Base-by-base conservation (phyloP, 495 filamentous ascomycete species). In the Xylaria intraflava region DNA sequence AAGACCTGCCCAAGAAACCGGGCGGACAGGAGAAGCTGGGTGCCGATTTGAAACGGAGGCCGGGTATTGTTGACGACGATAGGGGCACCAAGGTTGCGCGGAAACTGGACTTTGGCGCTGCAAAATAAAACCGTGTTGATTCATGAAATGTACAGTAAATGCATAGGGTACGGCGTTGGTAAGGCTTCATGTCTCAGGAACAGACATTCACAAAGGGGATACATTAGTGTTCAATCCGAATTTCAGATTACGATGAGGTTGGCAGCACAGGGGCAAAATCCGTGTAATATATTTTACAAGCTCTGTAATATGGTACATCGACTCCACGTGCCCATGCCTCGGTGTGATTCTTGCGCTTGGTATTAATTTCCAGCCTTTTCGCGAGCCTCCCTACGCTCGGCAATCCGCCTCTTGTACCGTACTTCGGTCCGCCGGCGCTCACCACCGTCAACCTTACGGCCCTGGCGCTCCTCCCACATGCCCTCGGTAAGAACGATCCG, bases 401-500 rank as follows among this genome's bases (percentile, higher is more conserved):
- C 72, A n/a, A 76, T 66, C 20, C 73, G 65, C 56, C 65, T 69
- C 72, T 76, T 77, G 54, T 75, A 78, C 35, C 89, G 76, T 40
- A 97, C 85, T 72, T 95, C 86, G 16, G 83, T 85, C 70, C 80
- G 83, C 67, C 94, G 82, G 66, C 93, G 81, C 73, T 98, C 93
- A 77, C 93, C 93, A 62, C 93, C 93, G 76, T 98, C 93, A 55
- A 96, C 81, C 82, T 97, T 98, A 41, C 81, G 80, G 35, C 93
- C 93, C 51, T 86, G 77, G 62, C 70, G 77, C 60, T 87, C 75
- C 72, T 94, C 90, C 90, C 91, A 96, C 77, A 95, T 83, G 3
- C 88, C 88, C 62, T 95, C 90, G 57, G 86, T 83, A 6, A 86
- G 79, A 49, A 73, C 74, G 43, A 96, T 73, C 30, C 74, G 73